Evolutionary conservation across 169 alveolate species (phyloP).

Genomic region (Besnoitia besnoiti): DNA sequence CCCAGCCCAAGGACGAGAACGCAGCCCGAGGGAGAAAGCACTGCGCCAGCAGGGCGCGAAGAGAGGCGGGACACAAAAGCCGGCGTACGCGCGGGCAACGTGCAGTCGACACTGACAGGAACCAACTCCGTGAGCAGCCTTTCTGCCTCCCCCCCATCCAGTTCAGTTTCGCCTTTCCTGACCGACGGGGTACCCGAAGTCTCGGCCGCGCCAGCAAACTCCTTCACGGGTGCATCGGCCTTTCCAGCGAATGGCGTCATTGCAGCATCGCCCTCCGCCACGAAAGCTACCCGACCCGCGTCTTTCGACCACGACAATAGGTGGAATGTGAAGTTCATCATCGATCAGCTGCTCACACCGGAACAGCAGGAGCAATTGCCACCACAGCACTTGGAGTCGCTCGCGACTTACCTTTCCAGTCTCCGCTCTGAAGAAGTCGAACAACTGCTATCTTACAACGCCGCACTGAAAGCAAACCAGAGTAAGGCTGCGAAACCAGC

Average conservation of each 20-base stretch:
- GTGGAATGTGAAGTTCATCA: neutral
- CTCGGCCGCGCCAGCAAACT: neutral
- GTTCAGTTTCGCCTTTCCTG: neutral
- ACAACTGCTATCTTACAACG: neutral
- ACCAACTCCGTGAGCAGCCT: neutral
- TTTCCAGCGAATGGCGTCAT: neutral
- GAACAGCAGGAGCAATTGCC: neutral
- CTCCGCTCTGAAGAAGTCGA: neutral
- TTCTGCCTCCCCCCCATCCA: neutral
- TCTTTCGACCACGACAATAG: neutral
- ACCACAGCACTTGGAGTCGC: neutral
- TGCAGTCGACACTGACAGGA: neutral
- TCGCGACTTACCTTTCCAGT: neutral
- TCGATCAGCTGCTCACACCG: slow-evolving; percentile 1
- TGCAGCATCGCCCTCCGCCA: neutral
- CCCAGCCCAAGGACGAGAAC: neutral
- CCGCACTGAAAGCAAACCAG: neutral
- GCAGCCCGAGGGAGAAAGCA: neutral
- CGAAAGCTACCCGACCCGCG: neutral
- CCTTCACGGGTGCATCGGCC: neutral
- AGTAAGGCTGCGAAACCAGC: neutral
- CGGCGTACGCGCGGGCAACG: too few species aligned
- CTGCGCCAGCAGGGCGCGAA: neutral
- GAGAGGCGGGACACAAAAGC: neutral
- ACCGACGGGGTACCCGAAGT: neutral